These are phyloP conservation scores for Fragaria vesca DNA, from an alignment of 306 rosid species.

Conservation along the genomic window DNA sequence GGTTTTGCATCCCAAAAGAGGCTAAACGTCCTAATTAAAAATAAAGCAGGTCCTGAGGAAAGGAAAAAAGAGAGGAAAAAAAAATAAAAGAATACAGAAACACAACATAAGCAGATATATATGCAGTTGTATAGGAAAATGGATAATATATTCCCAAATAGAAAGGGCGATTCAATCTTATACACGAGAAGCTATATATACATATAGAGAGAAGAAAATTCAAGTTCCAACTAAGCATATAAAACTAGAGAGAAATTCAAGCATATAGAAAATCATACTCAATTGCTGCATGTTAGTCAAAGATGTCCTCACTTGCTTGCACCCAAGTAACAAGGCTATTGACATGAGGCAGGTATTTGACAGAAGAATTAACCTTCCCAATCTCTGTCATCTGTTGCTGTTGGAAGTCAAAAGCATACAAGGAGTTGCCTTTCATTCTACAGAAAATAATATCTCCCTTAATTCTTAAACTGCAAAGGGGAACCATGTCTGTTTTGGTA, in stretches of 20 bases:
- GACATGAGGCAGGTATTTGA: slow-evolving; percentile 37
- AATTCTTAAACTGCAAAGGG: slow-evolving; percentile 38
- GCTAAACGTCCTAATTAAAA: too few relatives aligned
- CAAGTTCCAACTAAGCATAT: background rate
- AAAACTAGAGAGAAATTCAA: background rate
- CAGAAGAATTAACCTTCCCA: background rate
- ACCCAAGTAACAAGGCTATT: slow-evolving; percentile 51
- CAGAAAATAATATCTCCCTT: slow-evolving; percentile 42
- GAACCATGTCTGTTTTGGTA: slow-evolving; percentile 42
- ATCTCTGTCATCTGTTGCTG: slow-evolving; percentile 31
- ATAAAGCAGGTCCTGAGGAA: background rate
- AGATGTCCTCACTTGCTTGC: background rate
- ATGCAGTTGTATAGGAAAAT: background rate
- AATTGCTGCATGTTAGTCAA: background rate
- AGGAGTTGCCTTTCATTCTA: slow-evolving; percentile 32
- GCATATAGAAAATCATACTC: background rate
- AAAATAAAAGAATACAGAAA: too few relatives aligned
- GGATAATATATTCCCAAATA: background rate
- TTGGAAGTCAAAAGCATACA: slow-evolving; percentile 38
- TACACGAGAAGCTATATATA: background rate
- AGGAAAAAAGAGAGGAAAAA: background rate
- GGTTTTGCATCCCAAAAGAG: background rate
- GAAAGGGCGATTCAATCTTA: background rate
- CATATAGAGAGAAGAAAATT: background rate
- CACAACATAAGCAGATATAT: background rate